phyloP scores from a whole-genome alignment of 495 filamentous ascomycete species.

The Penicillium bovifimosum region DNA sequence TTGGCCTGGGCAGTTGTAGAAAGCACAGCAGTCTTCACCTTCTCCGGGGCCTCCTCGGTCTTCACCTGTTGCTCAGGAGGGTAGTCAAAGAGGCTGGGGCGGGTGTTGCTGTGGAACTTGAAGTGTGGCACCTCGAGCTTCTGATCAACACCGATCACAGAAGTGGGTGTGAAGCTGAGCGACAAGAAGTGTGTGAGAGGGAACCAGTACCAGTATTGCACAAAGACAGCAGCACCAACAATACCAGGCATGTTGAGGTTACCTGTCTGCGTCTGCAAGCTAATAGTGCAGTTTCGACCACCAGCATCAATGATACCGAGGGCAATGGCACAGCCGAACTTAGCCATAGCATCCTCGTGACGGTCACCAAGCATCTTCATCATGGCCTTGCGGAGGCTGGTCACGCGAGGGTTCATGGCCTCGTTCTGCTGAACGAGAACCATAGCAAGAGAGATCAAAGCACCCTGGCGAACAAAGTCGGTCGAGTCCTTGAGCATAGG shows the following conservation, averaged over 20 bases:
- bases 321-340: constrained; percentile 90
- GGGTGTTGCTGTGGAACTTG: constrained; percentile 91
- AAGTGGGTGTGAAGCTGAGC: constrained; percentile 86
- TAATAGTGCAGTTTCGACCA: constrained; percentile 96
- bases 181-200: constrained; percentile 96
- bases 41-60: constrained; percentile 83
- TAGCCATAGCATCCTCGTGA: constrained; percentile 99
- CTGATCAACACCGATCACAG: constrained; percentile 89
- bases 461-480: constrained; percentile 97
- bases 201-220: constrained; percentile 99
- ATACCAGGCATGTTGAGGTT: constrained; percentile 97
- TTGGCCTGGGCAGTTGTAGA: constrained; percentile 97
- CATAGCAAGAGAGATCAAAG: constrained; percentile 92
- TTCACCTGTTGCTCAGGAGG: constrained; percentile 94
- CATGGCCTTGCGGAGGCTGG: constrained; percentile 73
- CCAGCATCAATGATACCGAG: constrained; percentile 98
- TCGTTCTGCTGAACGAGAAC: constrained; percentile 98
- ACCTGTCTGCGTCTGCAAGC: constrained; percentile 93
- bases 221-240: constrained; percentile 96
- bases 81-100: constrained; percentile 95
- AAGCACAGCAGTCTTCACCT: constrained; percentile 92
- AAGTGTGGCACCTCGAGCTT: constrained; percentile 92
- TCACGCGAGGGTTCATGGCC: constrained; percentile 87
- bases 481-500: constrained; percentile 99
- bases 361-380: constrained; percentile 90